Evolutionary conservation across 148 eudicot genomes (phyloP), one percentile per base, ranked within the genome.

Genomic region (Limonium bicolor): DNA sequence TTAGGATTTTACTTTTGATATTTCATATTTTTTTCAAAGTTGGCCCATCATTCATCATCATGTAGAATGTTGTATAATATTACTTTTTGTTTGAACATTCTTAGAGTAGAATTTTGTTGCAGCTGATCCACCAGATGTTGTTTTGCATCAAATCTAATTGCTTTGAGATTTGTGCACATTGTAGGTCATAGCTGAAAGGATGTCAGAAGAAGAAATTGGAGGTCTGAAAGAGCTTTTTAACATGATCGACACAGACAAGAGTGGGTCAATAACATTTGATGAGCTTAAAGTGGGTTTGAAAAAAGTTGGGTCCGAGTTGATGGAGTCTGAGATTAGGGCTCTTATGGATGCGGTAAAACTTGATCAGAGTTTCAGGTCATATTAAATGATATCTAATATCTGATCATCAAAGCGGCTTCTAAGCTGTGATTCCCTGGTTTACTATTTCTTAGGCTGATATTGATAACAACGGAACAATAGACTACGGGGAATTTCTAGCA

Each of bases 201-300:
- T 66, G 27, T 66, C 71, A 14, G 71, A 66, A 52, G 71, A 66
- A 51, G 71, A 66, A 34, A 66, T 66, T 27, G 71, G 71, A 23
- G 71, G 71, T 20, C 36, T 66, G 7, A 56, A 14, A 38, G 71
- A 66, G 53, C 31, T 66, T 33, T 66, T 66, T 43, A 66, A 66
- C 59, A 66, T 66, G 71, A 66, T 66, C 29, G 71, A 66, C 55
- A 66, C 71, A 10, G 71, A 66, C 56, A 66, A 61, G 40, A 66
- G 71, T 36, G 71, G 71, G 53, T 50, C 71, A 13, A 66, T 66
- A 40, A 66, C 71, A 7, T 61, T 66, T 4, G 71, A 66, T 23
- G 71, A 66, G 36, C 62, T 66, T 23, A 56, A 66, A 56, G 62
- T 61, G 14, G 71, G 71, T 39, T 57, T 66, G 19, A 51, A 56